Conservation (phyloP, 306 rosid species). For the Malus domestica region DNA sequence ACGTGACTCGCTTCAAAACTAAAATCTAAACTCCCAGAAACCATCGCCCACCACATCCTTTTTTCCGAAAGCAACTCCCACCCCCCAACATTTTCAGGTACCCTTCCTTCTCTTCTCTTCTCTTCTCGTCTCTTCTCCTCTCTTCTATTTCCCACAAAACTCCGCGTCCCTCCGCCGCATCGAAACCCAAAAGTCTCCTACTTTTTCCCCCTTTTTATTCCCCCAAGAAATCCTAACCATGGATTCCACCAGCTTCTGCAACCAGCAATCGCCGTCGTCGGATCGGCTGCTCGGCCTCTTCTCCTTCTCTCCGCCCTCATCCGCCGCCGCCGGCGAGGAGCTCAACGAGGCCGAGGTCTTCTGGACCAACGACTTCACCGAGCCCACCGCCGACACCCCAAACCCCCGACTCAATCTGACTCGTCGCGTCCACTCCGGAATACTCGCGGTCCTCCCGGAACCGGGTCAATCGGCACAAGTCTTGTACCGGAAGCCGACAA, state of each 20-base stretch:
- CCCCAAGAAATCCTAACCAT: conserved; percentile 2
- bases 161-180: conserved; percentile 52
- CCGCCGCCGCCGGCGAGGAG: conserved; percentile 31
- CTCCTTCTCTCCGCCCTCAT: conserved; percentile 20
- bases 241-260: conserved; percentile 42
- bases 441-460: conserved; percentile 47
- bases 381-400: conserved; percentile 13
- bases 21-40: neutral
- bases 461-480: conserved; percentile 19
- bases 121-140: no score
- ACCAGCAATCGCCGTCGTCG: conserved; percentile 56
- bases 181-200: conserved; percentile 1
- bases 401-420: conserved; percentile 13
- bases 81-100: neutral
- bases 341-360: conserved; percentile 69
- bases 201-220: no score
- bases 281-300: conserved; percentile 41
- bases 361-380: conserved; percentile 49
- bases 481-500: conserved; percentile 35
- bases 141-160: neutral
- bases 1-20: neutral
- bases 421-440: conserved; percentile 39
- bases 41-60: neutral
- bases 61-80: neutral
- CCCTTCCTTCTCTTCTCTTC: neutral